phyloP scores from a whole-genome alignment of 2,329 filamentous ascomycete species.

The Aspergillus hortae region DNA sequence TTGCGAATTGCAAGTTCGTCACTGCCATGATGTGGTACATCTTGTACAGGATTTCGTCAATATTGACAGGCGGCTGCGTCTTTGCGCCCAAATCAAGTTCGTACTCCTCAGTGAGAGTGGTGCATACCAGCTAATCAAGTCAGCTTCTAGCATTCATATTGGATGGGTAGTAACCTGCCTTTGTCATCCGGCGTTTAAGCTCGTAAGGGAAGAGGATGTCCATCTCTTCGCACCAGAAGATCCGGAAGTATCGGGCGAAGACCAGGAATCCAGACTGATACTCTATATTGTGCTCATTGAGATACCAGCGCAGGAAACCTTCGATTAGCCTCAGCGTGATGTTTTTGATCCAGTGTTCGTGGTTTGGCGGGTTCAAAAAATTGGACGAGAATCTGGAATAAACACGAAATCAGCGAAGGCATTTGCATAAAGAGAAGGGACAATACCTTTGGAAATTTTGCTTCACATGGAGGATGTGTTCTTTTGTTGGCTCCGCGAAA shows the following conservation, averaged over 20 bases:
- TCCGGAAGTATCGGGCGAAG: constrained; percentile 12
- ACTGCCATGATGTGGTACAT: constrained; percentile 16
- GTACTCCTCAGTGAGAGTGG: constrained; percentile 14
- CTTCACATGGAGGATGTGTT: too few relatives aligned
- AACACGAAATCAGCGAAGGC: too few relatives aligned
- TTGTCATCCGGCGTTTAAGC: constrained; percentile 10
- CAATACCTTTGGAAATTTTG: too few relatives aligned
- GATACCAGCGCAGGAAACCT: constrained; percentile 14
- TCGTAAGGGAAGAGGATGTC: constrained; percentile 10
- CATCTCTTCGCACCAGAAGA: constrained; percentile 14
- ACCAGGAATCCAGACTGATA: constrained; percentile 12
- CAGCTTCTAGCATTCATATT: neutral
- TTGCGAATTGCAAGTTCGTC: constrained; percentile 11
- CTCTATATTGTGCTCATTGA: constrained; percentile 8
- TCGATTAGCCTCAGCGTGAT: constrained; percentile 9
- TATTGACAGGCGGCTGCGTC: constrained; percentile 11
- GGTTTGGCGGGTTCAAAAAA: too few relatives aligned
- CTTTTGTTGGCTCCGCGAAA: too few relatives aligned
- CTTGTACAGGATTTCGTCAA: constrained; percentile 6
- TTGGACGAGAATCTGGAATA: too few relatives aligned
- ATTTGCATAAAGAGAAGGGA: too few relatives aligned
- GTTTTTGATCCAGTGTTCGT: constrained; percentile 9
- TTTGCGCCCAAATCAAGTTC: constrained; percentile 12
- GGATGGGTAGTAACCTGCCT: constrained; percentile 4
- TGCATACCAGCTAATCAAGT: constrained; percentile 14